phyloP scores from a whole-genome alignment of 345 rosid genomes.

The Populus davidiana region DNA sequence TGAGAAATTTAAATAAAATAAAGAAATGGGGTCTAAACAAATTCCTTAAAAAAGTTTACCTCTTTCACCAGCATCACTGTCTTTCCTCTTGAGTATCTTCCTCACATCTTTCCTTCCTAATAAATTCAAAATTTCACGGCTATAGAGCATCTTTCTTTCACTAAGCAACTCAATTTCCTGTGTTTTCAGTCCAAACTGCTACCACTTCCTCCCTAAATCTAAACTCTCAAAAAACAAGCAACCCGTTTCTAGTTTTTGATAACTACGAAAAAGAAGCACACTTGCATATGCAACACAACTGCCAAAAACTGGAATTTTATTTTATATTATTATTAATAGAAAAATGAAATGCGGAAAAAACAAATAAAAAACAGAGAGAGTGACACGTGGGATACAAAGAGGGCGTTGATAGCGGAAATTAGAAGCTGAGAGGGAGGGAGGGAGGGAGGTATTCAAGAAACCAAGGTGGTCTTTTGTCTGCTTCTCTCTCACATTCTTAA shows the following conservation, averaged over 20 bases:
- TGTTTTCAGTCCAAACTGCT: background rate
- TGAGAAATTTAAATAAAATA: background rate
- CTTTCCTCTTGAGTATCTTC: conserved; percentile 88
- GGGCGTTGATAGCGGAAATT: conserved; percentile 9
- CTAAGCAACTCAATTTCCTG: background rate
- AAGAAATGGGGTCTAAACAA: background rate
- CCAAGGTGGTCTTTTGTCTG: too few relatives aligned
- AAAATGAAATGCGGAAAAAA: background rate
- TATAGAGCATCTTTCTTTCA: conserved; percentile 27
- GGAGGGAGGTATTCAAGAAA: background rate
- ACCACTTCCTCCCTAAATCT: background rate
- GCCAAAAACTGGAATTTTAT: background rate
- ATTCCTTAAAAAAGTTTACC: conserved; percentile 28
- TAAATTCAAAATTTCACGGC: conserved; percentile 45
- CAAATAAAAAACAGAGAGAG: background rate
- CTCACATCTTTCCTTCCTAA: conserved; percentile 54
- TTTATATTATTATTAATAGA: background rate
- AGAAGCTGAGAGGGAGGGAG: background rate
- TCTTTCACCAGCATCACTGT: conserved; percentile 81
- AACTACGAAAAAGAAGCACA: background rate
- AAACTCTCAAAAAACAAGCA: background rate
- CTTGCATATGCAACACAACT: background rate
- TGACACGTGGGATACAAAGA: background rate
- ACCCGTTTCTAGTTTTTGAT: background rate
- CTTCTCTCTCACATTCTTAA: too few relatives aligned